Conservation (phyloP, 2,329 filamentous ascomycete genomes). For the Apiospora koreana region DNA sequence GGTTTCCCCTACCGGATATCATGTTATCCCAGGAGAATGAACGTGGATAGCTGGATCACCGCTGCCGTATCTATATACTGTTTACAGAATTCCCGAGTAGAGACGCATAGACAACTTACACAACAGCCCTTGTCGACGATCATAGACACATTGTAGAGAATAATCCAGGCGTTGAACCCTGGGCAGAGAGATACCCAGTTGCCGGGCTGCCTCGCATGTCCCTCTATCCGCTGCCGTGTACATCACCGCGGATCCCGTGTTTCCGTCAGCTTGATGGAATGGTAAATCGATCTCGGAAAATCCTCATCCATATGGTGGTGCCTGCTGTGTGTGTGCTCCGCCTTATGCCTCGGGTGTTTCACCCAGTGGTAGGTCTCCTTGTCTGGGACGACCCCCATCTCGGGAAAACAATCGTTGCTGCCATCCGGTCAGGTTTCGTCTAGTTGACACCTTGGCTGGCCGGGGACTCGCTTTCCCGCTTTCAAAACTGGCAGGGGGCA, state of each 20-base stretch:
- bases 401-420: not conserved
- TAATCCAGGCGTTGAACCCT: too few relatives aligned
- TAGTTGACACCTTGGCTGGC: not conserved
- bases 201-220: not conserved
- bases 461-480: not conserved
- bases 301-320: not conserved
- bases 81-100: too few relatives aligned
- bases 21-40: too few relatives aligned
- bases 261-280: not conserved
- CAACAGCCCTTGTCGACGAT: too few relatives aligned
- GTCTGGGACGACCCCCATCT: not conserved
- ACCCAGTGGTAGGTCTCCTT: not conserved
- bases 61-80: too few relatives aligned
- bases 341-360: not conserved
- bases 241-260: not conserved
- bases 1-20: too few relatives aligned
- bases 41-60: too few relatives aligned
- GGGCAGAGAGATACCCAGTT: too few relatives aligned
- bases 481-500: not conserved
- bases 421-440: not conserved
- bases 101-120: too few relatives aligned
- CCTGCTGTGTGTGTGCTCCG: not conserved
- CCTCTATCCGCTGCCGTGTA: not conserved
- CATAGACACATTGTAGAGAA: too few relatives aligned
- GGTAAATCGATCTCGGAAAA: conserved; percentile 1